Evolutionary conservation across 352 stramenopile species (phyloP).

Genomic region (Phytophthora multivora): DNA sequence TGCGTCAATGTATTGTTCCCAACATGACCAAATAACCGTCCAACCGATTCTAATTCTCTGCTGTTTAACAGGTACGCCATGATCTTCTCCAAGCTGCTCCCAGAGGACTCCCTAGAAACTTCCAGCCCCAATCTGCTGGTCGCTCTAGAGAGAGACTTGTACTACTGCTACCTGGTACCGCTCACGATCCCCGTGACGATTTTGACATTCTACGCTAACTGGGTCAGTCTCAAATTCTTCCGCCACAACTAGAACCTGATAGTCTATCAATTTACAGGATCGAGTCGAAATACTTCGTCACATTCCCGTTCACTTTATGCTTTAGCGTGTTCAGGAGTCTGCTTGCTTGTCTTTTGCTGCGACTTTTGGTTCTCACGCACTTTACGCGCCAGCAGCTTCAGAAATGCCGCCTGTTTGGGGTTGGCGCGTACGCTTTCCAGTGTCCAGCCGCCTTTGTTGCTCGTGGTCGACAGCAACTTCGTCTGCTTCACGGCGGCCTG

Average conservation of each 20-base stretch:
- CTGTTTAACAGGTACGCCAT: conserved; percentile 63
- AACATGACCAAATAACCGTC: no score
- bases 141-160: conserved; percentile 65
- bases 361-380: conserved; percentile 51
- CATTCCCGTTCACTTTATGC: not conserved
- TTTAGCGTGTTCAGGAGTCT: not conserved
- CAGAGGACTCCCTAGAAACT: no score
- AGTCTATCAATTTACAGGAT: not conserved
- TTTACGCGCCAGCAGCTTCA: conserved; percentile 63
- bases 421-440: conserved; percentile 58
- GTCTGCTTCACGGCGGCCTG: conserved; percentile 61
- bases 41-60: no score
- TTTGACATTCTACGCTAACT: conserved; percentile 80
- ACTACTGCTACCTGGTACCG: conserved; percentile 82
- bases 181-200: conserved; percentile 81
- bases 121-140: conserved; percentile 32
- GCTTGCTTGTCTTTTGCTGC: not conserved
- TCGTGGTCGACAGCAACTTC: conserved; percentile 25
- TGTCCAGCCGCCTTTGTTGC: conserved; percentile 42
- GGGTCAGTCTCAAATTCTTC: conserved; percentile 89
- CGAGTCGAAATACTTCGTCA: not conserved
- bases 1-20: conserved; percentile 52
- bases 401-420: conserved; percentile 69
- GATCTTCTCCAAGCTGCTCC: conserved; percentile 51
- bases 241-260: conserved; percentile 65